Conservation (phyloP, 1,284 basidiomycete species). For the Paramarasmius palmivorus region DNA sequence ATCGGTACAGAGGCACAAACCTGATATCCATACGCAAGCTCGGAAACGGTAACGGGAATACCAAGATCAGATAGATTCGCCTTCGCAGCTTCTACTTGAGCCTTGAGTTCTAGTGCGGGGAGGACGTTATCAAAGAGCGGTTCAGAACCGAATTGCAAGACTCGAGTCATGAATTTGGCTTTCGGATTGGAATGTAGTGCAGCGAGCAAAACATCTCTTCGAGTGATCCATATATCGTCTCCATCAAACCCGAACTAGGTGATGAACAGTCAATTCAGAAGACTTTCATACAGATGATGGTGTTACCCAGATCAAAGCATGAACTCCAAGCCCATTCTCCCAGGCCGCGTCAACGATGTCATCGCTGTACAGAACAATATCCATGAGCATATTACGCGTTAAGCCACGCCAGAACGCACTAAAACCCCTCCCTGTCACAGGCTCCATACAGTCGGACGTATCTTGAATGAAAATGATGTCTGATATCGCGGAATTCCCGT, state of each 20-base stretch:
- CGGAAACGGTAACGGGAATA: conserved; percentile 68
- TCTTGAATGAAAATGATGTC: conserved; percentile 57
- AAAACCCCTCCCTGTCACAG: conserved; percentile 66
- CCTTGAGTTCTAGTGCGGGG: conserved; percentile 48
- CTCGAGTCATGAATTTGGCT: conserved; percentile 68
- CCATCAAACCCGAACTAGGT: conserved; percentile 63
- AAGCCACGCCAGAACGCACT: conserved; percentile 44
- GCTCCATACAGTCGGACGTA: conserved; percentile 73
- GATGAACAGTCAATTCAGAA: neutral
- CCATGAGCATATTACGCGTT: conserved; percentile 4
- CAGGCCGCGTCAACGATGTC: conserved; percentile 74
- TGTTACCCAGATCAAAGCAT: conserved; percentile 72
- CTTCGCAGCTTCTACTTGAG: conserved; percentile 54
- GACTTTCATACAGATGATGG: too few species aligned
- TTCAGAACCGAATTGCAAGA: conserved; percentile 71
- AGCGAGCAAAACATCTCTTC: conserved; percentile 55
- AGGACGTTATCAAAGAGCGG: conserved; percentile 69
- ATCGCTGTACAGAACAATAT: conserved; percentile 40
- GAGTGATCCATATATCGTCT: conserved; percentile 50
- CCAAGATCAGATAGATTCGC: conserved; percentile 48
- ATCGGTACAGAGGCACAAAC: neutral
- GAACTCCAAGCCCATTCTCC: conserved; percentile 66
- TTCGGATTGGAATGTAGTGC: conserved; percentile 61
- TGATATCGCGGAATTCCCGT: conserved; percentile 63
- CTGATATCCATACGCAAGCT: conserved; percentile 33